A percentile compares a stretch with the other conserved stretches of the same genome.
phyloP scores from a whole-genome alignment of 495 filamentous ascomycete species.

The Aspergillus carlsbadensis region DNA sequence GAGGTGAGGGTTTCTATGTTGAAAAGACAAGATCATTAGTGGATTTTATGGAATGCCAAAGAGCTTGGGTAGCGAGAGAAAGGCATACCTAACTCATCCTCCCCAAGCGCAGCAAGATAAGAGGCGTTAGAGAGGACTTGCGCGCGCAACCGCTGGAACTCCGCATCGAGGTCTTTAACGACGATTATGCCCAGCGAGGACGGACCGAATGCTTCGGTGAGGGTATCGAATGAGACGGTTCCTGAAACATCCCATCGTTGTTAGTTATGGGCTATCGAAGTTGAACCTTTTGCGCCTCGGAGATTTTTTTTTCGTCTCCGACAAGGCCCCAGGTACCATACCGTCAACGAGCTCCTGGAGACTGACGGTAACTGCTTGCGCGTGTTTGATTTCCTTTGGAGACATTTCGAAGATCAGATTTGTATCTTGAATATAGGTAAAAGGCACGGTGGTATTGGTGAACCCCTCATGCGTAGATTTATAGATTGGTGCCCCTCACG shows the following conservation, averaged over 20 bases:
- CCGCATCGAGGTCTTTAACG: slow-evolving; percentile 74
- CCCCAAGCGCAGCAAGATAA: slow-evolving; percentile 79
- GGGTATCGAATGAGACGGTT: slow-evolving; percentile 65
- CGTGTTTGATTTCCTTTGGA: slow-evolving; percentile 24
- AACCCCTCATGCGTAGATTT: neutral
- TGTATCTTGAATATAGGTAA: neutral
- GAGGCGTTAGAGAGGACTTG: slow-evolving; percentile 82
- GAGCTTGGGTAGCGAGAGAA: too few species aligned
- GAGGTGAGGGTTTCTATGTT: slow-evolving; percentile 47
- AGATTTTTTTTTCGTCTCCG: neutral
- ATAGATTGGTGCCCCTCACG: neutral
- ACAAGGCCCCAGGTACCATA: slow-evolving; percentile 4
- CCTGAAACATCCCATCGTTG: slow-evolving; percentile 45
- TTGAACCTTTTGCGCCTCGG: neutral
- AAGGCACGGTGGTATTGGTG: neutral
- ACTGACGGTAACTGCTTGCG: slow-evolving; percentile 54
- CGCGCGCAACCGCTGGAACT: slow-evolving; percentile 67
- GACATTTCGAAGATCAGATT: slow-evolving; percentile 16
- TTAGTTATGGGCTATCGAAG: neutral
- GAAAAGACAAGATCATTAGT: neutral
- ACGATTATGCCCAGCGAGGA: slow-evolving; percentile 89
- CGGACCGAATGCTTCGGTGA: slow-evolving; percentile 88
- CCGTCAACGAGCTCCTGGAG: slow-evolving; percentile 48
- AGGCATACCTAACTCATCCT: slow-evolving; percentile 65
- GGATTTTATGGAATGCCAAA: too few species aligned